Percentiles rank a stretch among this genome's conserved stretches.
Evolutionary conservation across 257 asterid species (phyloP).

Genomic region (Solanum stenotomum): DNA sequence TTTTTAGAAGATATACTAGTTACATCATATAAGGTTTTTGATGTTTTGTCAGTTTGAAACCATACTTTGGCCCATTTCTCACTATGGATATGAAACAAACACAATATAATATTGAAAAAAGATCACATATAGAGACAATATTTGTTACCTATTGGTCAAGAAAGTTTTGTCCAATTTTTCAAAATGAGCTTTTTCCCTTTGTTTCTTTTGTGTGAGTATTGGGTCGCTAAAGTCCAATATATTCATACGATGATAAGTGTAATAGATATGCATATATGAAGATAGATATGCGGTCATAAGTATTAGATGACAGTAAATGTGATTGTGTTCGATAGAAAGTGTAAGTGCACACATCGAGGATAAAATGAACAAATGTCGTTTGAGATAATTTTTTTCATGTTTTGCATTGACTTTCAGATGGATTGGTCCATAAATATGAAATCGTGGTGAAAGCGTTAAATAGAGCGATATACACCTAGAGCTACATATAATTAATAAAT

Average conservation of each 20-base stretch:
- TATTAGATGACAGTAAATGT: background rate
- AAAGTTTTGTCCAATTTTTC: background rate
- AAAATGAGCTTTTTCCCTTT: background rate
- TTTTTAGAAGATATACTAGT: background rate
- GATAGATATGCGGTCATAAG: background rate
- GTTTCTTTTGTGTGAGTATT: background rate
- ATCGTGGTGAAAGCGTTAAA: background rate
- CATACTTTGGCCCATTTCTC: background rate
- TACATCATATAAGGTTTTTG: background rate
- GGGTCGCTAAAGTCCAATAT: background rate
- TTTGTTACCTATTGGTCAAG: background rate
- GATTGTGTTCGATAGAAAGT: background rate
- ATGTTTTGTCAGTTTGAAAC: background rate
- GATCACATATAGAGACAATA: background rate
- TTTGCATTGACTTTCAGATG: background rate
- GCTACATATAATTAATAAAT: background rate
- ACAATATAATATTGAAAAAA: background rate
- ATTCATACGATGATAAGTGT: background rate
- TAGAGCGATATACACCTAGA: background rate
- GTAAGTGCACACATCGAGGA: background rate
- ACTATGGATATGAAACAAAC: background rate
- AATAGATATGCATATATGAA: background rate
- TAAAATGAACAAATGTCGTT: background rate
- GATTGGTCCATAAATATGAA: no score
- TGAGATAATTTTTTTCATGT: background rate